Percentiles rank a stretch among this genome's conserved stretches.
Evolutionary conservation across 2,329 filamentous ascomycete species (phyloP).

Genomic region (Diaporthe velutina): DNA sequence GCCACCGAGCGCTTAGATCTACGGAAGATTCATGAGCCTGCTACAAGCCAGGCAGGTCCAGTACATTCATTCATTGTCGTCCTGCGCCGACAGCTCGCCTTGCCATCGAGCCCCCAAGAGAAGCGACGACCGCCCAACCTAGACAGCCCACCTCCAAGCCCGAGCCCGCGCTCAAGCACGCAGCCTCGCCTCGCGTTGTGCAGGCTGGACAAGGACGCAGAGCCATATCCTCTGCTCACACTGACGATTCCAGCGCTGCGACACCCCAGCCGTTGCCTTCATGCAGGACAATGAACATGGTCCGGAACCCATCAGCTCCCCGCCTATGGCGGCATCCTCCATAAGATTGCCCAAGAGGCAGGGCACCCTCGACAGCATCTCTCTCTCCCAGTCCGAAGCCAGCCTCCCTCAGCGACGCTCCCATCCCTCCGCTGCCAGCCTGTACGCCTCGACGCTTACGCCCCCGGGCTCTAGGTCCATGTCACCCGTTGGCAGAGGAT

Average conservation of each 20-base stretch:
- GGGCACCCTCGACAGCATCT: constrained; percentile 63
- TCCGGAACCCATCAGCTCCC: constrained; percentile 51
- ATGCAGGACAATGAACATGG: constrained; percentile 40
- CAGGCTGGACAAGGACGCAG: constrained; percentile 20
- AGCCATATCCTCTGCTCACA: constrained; percentile 15
- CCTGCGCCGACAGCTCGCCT: neutral
- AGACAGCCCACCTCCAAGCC: neutral
- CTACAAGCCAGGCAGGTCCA: constrained; percentile 18
- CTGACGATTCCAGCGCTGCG: neutral
- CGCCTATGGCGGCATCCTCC: constrained; percentile 74
- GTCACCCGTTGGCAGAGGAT: constrained; percentile 73
- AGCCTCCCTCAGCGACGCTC: constrained; percentile 66
- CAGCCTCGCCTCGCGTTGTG: constrained; percentile 1
- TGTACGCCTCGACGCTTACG: constrained; percentile 76
- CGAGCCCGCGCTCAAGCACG: constrained; percentile 10
- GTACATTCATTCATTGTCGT: neutral
- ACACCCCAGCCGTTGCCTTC: constrained; percentile 33
- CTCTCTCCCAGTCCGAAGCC: constrained; percentile 63
- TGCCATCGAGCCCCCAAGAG: neutral
- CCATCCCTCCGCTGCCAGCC: constrained; percentile 70
- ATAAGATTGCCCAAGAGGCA: constrained; percentile 73
- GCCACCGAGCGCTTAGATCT: constrained; percentile 4
- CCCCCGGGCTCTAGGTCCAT: constrained; percentile 76
- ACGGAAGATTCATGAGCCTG: constrained; percentile 8
- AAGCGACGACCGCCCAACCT: neutral